Evolutionary conservation across 1,139 yeast genomes (phyloP), one percentile per base, ranked within the genome.

Genomic region (Geotrichum cucujoidarum): DNA sequence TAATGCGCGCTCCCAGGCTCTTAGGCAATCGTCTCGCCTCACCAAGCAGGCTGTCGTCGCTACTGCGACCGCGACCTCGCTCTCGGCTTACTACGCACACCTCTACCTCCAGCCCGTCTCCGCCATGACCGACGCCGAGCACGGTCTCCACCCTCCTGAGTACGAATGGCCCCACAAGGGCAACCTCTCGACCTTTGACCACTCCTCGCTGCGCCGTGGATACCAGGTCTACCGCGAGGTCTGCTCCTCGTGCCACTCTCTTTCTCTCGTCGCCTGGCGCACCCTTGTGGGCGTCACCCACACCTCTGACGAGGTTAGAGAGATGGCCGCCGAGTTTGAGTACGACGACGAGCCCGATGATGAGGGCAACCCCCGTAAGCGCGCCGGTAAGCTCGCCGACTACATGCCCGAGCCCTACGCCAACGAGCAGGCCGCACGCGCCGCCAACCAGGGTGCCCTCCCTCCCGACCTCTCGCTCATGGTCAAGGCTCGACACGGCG

Each of bases 271-370:
- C 60, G 96, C 97, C 46, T 92, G 98, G 98, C 88, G 98, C 80
- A 86, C 90, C 64, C 75, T 92, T 64, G 97, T 92, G 60, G 98
- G 95, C 70, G 97, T 92, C 44, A 86, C 97, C 47, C 97, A 92
- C 76, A 81, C 95, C 55, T 77, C 89, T 61, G 66, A 80, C 54
- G 98, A 92, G 73, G 97, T 85, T 61, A 86, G 87, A 73, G 95
- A 79, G 32, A 82, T 92, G 83, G 90, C 95, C 62, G 97, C 87
- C 71, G 95, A 89, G 72, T 84, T 86, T 68, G 98, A 92, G 76
- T 92, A 92, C 73, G 97, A 89, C 64, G 97, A 90, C 67, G 98
- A 94, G 74, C 98, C 98, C 49, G 97, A 92, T 79, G 98, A 92
- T 70, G 95, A 90, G 76, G 98, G 98, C 68, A 85, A 87, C 70